Evolutionary conservation across 192 early-diverging fungal species (phyloP).

Genomic region (Geranomyces michiganensis): DNA sequence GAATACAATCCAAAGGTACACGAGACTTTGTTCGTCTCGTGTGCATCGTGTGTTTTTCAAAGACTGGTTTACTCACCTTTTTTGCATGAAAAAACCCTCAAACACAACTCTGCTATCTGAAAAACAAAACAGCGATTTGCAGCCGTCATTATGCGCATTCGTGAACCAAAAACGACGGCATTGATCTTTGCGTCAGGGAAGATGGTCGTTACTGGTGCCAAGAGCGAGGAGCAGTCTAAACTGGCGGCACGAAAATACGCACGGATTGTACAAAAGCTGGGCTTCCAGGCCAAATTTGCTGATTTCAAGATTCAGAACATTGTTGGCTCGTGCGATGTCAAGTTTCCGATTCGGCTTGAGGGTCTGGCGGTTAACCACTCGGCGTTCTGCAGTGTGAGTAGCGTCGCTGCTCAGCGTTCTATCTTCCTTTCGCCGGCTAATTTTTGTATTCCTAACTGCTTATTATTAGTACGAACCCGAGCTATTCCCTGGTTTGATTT

Average conservation of each 20-base stretch:
- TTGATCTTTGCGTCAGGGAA: conserved; percentile 99
- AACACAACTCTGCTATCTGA: too few relatives aligned
- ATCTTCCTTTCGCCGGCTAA: too few relatives aligned
- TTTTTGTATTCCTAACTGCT: too few relatives aligned
- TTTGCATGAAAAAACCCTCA: too few relatives aligned
- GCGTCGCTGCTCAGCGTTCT: too few relatives aligned
- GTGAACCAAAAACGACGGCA: conserved; percentile 99
- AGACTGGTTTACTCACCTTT: too few relatives aligned
- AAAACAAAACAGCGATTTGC: conserved; percentile 83
- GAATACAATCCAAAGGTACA: conserved; percentile 99
- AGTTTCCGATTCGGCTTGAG: conserved; percentile 98
- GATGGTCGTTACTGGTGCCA: conserved; percentile 98
- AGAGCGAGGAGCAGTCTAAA: conserved; percentile 96
- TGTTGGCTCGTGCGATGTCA: conserved; percentile 98
- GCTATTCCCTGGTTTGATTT: conserved; percentile 98
- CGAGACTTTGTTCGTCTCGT: too few relatives aligned
- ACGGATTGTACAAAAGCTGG: conserved; percentile 97
- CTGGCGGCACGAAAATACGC: conserved; percentile 98
- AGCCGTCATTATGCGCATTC: conserved; percentile 99
- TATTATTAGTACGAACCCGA: conserved; percentile 92
- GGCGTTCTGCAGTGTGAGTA: conserved; percentile 84
- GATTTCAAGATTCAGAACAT: conserved; percentile 99
- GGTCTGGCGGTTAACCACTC: conserved; percentile 94
- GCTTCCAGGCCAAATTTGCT: conserved; percentile 95
- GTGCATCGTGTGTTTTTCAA: too few relatives aligned